Evolutionary conservation across 768 basidiomycete genomes (phyloP), one percentile per base, ranked within the genome.

Genomic region (Psilocybe azurescens): DNA sequence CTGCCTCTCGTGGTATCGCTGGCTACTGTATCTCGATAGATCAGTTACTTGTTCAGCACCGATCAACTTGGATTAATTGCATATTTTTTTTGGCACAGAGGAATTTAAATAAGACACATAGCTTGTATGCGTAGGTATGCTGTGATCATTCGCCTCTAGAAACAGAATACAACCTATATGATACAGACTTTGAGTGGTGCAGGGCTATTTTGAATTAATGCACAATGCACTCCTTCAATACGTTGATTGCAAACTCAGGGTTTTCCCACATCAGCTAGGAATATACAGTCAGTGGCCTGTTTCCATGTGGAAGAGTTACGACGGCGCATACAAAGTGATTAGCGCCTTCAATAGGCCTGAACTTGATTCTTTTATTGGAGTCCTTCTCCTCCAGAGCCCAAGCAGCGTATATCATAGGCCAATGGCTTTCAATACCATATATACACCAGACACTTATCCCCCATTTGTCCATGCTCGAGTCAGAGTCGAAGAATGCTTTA

Each of bases 191-290:
- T 6, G 6, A 36, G 11, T 36, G 33, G 33, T 6, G 33, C 6
- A 11, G 33, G 6, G 0, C 33, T 11, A 36, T 36, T 36, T 36
- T 7, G 11, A 36, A 36, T 36, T 7, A 36, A 36, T 36, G 24
- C 24, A 24, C 38, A 8, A 39, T 8, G n/a, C 41, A 44, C n/a
- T 44, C 41, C 11, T 52, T 30, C 30, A 52, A 30, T 30, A 52
- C 41, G 14, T 13, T 11, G 36, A 11, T 9, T 14, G 41, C 41
- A 11, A 13, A 13, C 14, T 61, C 53, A 13, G 53, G 60, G n/a
- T 55, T 20, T 8, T 61, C 60, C 60, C 60, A 61, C 60, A 61
- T 61, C 6, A 49, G n/a, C 60, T 61, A 38, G 11, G 4, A 50
- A 14, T 24, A 32, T 18, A 16, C 4, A 5, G 14, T 7, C 0